Base-by-base conservation (phyloP, 1,284 basidiomycete genomes). In the Moniliophthora roreri region DNA sequence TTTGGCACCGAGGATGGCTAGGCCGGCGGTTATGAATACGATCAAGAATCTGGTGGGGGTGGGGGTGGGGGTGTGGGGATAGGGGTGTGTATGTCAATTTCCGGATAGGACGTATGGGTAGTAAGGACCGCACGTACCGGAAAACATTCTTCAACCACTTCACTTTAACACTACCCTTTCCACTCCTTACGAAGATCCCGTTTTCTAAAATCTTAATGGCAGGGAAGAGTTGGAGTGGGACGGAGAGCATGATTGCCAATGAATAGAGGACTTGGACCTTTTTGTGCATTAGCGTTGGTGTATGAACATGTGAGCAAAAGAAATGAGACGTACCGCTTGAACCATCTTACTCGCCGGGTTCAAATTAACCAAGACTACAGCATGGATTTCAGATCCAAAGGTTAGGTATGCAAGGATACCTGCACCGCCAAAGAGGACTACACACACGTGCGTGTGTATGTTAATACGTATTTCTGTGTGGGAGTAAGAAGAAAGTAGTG, bases 121-220 rank as follows among this genome's bases (percentile, higher is more conserved):
- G n/a, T n/a, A n/a, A n/a, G n/a, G n/a, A n/a, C n/a, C n/a, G n/a
- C n/a, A n/a, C n/a, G n/a, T n/a, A n/a, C n/a, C n/a, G n/a, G 79
- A 98, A 96, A 21, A 82, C 65, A 66, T 99, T 99, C 85, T 99
- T 99, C 63, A 87, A 78, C 93, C 96, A 92, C 67, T 91, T 91
- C 64, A 91, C 85, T 51, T 78, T 74, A 35, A 68, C 57, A 64
- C 87, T 73, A 35, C 61, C 77, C 69, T 93, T 93, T 58, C 98
- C 97, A 63, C 95, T 97, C 49, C 84, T 85, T 49, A 84, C 82
- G 69, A 99, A 98, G n/a, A 99, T 66, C 1, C 93, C 95, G 62
- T 96, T 96, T 77, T 99, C 97, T 74, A 99, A 85, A 67, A 99
- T 98, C 42, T 95, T 85, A 45, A 98, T 87, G 1, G 95, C 97